phyloP scores from a whole-genome alignment of 1,284 basidiomycete species.

The Irpex sp. region DNA sequence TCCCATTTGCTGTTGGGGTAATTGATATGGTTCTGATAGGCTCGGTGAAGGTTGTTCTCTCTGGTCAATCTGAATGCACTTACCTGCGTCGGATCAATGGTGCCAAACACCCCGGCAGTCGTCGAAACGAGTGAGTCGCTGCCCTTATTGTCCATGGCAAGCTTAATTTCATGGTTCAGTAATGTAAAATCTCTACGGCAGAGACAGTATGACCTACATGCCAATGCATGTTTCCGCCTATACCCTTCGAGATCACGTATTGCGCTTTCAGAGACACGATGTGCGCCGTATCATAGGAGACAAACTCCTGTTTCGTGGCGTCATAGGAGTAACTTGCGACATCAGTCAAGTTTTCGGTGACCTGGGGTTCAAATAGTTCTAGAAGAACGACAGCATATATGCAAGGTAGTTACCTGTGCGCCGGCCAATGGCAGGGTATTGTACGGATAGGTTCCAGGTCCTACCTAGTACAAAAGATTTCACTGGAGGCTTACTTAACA shows the following conservation, averaged over 20 bases:
- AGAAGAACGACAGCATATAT: not conserved
- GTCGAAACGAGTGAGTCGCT: slow-evolving; percentile 53
- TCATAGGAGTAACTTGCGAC: slow-evolving; percentile 83
- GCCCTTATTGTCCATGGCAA: slow-evolving; percentile 63
- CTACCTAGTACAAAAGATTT: slow-evolving; percentile 44
- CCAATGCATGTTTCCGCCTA: slow-evolving; percentile 84
- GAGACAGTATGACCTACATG: slow-evolving; percentile 40
- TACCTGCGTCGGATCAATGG: slow-evolving; percentile 53
- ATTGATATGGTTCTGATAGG: slow-evolving; percentile 59
- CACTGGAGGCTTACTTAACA: no score
- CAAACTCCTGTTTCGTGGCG: slow-evolving; percentile 52
- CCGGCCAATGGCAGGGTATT: slow-evolving; percentile 66
- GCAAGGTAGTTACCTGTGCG: slow-evolving; percentile 31
- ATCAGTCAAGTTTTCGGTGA: slow-evolving; percentile 69
- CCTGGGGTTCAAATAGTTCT: slow-evolving; percentile 22
- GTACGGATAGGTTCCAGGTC: slow-evolving; percentile 79
- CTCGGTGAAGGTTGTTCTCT: no score
- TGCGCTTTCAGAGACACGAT: slow-evolving; percentile 74
- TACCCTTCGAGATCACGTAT: slow-evolving; percentile 62
- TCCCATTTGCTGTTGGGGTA: slow-evolving; percentile 68
- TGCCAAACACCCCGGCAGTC: slow-evolving; percentile 43
- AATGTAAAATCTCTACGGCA: no score
- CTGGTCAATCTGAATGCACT: not conserved
- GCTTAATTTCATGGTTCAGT: slow-evolving; percentile 25
- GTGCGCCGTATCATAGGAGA: slow-evolving; percentile 81